Percentiles rank a stretch among this genome's conserved stretches.
Evolutionary conservation across 495 filamentous ascomycete genomes (phyloP).

Genomic region (Podospora comata): DNA sequence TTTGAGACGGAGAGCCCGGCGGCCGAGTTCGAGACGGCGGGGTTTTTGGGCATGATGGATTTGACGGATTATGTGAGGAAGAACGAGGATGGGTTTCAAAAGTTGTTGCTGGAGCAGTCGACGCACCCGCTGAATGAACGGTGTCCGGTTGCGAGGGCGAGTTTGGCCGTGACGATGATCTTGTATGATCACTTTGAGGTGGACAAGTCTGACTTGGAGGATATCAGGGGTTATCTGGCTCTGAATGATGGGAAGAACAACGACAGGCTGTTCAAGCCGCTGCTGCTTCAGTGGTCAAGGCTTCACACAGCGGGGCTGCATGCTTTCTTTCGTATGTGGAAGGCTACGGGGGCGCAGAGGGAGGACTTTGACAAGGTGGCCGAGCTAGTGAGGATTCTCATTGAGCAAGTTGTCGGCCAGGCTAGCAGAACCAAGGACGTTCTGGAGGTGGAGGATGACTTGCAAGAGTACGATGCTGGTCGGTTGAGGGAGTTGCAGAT

Average conservation of each 20-base stretch:
- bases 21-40: conserved; percentile 76
- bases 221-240: conserved; percentile 69
- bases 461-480: conserved; percentile 75
- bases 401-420: conserved; percentile 86
- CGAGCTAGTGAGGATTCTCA: conserved; percentile 83
- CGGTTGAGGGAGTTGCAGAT: conserved; percentile 86
- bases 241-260: conserved; percentile 75
- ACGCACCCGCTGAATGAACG: conserved; percentile 65
- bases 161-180: conserved; percentile 80
- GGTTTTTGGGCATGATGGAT: conserved; percentile 97
- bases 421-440: conserved; percentile 82
- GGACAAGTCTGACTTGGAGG: conserved; percentile 79
- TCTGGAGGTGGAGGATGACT: conserved; percentile 81
- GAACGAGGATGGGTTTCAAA: conserved; percentile 88
- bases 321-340: conserved; percentile 90
- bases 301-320: conserved; percentile 88
- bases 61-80: conserved; percentile 88
- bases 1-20: conserved; percentile 89
- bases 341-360: conserved; percentile 72
- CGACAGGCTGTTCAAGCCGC: conserved; percentile 82
- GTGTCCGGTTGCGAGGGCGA: conserved; percentile 86
- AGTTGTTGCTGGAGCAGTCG: conserved; percentile 85
- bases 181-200: conserved; percentile 96
- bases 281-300: conserved; percentile 92
- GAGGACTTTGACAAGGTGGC: conserved; percentile 91